Evolutionary conservation across 192 early-diverging fungal species (phyloP).

Genomic region (Pilobolus umbonatus): DNA sequence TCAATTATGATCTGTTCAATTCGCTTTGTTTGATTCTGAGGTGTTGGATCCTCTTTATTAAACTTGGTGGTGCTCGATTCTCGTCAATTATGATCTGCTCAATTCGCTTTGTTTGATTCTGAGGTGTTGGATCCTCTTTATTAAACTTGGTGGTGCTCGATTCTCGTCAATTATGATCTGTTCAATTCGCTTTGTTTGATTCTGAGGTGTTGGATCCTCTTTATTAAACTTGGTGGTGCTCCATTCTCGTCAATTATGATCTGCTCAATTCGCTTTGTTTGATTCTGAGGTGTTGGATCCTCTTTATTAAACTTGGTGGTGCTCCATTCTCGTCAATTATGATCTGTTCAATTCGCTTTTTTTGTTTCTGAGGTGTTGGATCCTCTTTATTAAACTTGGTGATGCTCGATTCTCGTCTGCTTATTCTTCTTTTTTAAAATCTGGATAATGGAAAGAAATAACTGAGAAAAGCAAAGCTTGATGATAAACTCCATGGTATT

Average conservation of each 20-base stretch:
- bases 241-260: constrained; percentile 12
- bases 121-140: not conserved
- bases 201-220: constrained; percentile 7
- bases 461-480: constrained; percentile 14
- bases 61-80: not conserved
- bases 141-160: not conserved
- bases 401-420: constrained; percentile 14
- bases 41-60: constrained; percentile 4
- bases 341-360: not conserved
- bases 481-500: constrained; percentile 13
- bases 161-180: too few relatives aligned
- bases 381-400: constrained; percentile 10
- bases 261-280: too few relatives aligned
- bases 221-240: constrained; percentile 6
- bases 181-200: constrained; percentile 1
- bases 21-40: constrained; percentile 4
- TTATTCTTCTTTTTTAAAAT: constrained; percentile 7
- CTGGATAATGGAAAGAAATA: constrained; percentile 16
- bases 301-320: constrained; percentile 1
- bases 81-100: too few relatives aligned
- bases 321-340: too few relatives aligned
- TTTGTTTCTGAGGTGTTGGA: constrained; percentile 7
- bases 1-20: too few relatives aligned
- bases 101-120: too few relatives aligned
- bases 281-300: not conserved